phyloP scores from a whole-genome alignment of 129 eudicot species.

The Smallanthus sonchifolius region DNA sequence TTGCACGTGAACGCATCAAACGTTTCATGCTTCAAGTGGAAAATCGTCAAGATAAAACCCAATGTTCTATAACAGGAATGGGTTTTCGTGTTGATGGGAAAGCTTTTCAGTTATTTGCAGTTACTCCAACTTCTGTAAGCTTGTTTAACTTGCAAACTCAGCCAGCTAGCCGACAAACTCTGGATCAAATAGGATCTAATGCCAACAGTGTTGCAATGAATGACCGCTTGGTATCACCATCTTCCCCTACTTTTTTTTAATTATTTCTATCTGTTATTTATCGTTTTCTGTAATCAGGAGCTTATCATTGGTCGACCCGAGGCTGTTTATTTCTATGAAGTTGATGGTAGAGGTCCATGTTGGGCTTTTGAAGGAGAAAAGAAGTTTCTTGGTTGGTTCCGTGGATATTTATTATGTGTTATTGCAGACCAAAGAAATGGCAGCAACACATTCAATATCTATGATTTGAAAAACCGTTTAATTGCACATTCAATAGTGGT shows the following conservation, averaged over 20 bases:
- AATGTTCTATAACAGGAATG: slow-evolving; percentile 70
- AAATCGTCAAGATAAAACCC: slow-evolving; percentile 44
- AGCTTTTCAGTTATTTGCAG: slow-evolving; percentile 76
- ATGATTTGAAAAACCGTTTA: slow-evolving; percentile 85
- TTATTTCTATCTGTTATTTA: slow-evolving; percentile 1
- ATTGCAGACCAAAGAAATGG: slow-evolving; percentile 81
- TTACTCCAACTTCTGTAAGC: slow-evolving; percentile 87
- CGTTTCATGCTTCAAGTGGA: slow-evolving; percentile 88
- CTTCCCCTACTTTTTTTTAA: background rate
- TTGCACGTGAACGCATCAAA: slow-evolving; percentile 91
- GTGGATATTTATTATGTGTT: slow-evolving; percentile 88
- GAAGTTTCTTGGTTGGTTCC: slow-evolving; percentile 91
- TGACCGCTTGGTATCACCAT: slow-evolving; percentile 77
- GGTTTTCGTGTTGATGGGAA: slow-evolving; percentile 87
- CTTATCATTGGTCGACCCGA: slow-evolving; percentile 94
- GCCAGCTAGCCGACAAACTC: slow-evolving; percentile 71
- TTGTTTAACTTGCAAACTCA: slow-evolving; percentile 81
- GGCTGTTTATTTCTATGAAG: slow-evolving; percentile 90
- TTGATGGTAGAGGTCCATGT: slow-evolving; percentile 98
- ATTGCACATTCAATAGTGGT: slow-evolving; percentile 78
- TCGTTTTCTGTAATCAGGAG: slow-evolving; percentile 49
- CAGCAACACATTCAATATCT: slow-evolving; percentile 70
- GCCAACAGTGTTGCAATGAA: slow-evolving; percentile 78
- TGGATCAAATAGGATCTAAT: slow-evolving; percentile 78
- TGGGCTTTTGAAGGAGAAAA: slow-evolving; percentile 99